Evolutionary conservation across 129 eudicot genomes (phyloP), one percentile per base, ranked within the genome.

Genomic region (Flaveria linearis): DNA sequence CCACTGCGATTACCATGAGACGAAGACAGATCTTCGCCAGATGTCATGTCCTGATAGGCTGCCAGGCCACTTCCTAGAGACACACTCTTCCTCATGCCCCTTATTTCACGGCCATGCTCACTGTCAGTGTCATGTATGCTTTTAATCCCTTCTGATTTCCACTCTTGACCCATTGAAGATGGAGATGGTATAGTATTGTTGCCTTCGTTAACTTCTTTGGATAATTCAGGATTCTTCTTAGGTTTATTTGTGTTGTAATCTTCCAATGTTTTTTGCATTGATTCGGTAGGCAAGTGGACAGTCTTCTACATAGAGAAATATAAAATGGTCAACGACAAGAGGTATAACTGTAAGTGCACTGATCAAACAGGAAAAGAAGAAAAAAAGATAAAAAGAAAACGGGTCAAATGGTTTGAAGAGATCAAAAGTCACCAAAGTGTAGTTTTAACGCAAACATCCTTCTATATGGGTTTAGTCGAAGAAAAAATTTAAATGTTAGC

Each of bases 261-360:
- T 83, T 89, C 94, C 81, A 86, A 58, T 20, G 83, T 81, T 86
- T 94, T 94, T 41, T 87, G 85, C 99, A 91, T 85, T 82, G 87
- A 75, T 83, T 91, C 97, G 28, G 88, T 68, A 66, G 96, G 85
- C 73, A 85, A 74, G 55, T 82, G 91, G 17, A 71, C 87, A 2
- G 92, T 78, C 83, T 91, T 94, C 97, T 94, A 81, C 68, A 75
- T 28, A 53, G 41, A 77, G 39, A 60, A 76, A 80, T 17, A 76
- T 50, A 45, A 14, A 49, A 53, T 7, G 41, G 82, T 85, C 86
- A 85, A 74, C 70, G 36, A 55, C 43, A 76, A 64, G 68, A 66
- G n/a, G 14, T 47, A 3, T 33, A 3, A 17, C 46, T 61, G 49
- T n/a, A 36, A 33, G 11, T 64, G 12, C 3, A 65, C 26, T 36